Base-by-base conservation (phyloP, 768 basidiomycete genomes). In the Kwoniella sp. region DNA sequence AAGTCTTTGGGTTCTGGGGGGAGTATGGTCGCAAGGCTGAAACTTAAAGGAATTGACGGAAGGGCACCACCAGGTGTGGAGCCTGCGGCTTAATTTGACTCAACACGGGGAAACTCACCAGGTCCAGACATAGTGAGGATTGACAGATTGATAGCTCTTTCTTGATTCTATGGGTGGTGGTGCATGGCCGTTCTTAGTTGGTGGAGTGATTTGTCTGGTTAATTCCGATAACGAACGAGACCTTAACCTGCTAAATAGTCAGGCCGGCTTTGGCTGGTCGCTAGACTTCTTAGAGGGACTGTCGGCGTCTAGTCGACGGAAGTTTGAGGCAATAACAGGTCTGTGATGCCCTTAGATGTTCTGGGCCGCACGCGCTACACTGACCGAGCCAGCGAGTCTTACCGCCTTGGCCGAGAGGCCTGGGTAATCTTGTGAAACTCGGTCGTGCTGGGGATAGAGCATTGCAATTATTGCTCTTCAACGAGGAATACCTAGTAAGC, bases 211-310 rank as follows among this genome's bases (percentile, higher is more conserved):
- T 87, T 87, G 86, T 88, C 87, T 87, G 86, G 85, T 87, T 87
- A 87, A 88, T 87, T 87, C 84, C 82, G 85, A 87, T 87, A 86
- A 86, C 82, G 83, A 87, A 86, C 81, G 84, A 87, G 85, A 87
- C 86, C 84, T 85, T 85, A 83, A 84, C 84, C 83, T 86, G 84
- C 86, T 86, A 85, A 87, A 86, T 87, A 87, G 85, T 80, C 84
- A 79, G 82, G 81, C 80, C 76, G 81, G 79, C 83, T 82, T 81
- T 79, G 61, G 84, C 80, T 83, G 82, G 82, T 80, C 80, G 79
- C n/a, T 77, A 66, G 81, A 80, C 84, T 85, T 87, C 84, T 86
- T 85, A 85, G 83, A 85, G 82, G 84, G 83, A 84, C 84, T 84
- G 80, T 84, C 79, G 79, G 81, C 80, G 79, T 84, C 79, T 84